phyloP scores from a whole-genome alignment of 768 basidiomycete species.

The Clitopilus hobsonii region DNA sequence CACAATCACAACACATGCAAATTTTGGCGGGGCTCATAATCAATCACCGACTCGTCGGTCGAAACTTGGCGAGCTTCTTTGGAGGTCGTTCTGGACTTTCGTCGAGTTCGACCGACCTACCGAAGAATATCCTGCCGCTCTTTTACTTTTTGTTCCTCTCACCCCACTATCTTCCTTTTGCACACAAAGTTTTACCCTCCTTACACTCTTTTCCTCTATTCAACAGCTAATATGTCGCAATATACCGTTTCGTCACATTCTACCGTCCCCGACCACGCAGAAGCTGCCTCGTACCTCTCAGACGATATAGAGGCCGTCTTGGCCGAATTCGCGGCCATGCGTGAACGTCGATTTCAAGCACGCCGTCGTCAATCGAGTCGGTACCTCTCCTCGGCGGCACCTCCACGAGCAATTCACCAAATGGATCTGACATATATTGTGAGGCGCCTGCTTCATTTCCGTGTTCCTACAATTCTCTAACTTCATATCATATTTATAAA shows the following conservation, averaged over 20 bases:
- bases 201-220: not conserved
- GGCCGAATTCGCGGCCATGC: not conserved
- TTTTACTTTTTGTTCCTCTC: not conserved
- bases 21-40: not conserved
- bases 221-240: not conserved
- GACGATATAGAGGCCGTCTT: not conserved
- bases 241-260: slow-evolving; percentile 1
- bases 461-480: not conserved
- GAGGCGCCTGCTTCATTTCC: not conserved
- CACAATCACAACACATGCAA: slow-evolving; percentile 1
- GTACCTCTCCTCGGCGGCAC: not conserved
- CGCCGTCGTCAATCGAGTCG: not conserved
- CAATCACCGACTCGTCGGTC: not conserved
- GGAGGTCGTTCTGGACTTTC: not conserved
- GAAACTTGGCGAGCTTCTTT: slow-evolving; percentile 1
- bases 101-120: not conserved
- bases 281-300: not conserved
- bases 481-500: not conserved
- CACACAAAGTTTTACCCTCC: not conserved
- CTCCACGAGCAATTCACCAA: not conserved
- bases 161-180: not conserved
- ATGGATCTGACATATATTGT: not conserved
- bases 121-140: not conserved
- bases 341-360: not conserved
- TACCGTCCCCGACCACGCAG: not conserved